phyloP scores from a whole-genome alignment of 768 basidiomycete species.

The Boletellus sp. region DNA sequence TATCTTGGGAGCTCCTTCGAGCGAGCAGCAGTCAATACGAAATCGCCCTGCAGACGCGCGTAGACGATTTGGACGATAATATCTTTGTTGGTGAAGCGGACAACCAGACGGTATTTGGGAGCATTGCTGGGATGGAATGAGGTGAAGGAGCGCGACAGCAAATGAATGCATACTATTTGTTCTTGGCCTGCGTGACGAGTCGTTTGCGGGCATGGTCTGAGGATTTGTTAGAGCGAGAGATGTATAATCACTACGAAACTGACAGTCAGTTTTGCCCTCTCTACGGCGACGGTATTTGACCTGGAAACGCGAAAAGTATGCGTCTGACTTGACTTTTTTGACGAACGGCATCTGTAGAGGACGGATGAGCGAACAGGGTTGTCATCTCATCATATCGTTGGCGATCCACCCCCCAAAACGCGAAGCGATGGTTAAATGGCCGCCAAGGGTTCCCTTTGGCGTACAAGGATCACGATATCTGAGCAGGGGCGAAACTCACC shows the following conservation, averaged over 20 bases:
- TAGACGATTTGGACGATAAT: conserved; percentile 95
- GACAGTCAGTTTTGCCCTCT: conserved; percentile 99
- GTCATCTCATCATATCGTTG: conserved; percentile 26
- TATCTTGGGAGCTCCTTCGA: conserved; percentile 92
- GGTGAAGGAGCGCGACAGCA: not conserved
- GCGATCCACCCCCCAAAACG: conserved; percentile 31
- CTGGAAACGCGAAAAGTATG: conserved; percentile 98
- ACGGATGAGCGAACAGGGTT: conserved; percentile 15
- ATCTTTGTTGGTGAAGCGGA: conserved; percentile 97
- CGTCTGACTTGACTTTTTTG: conserved; percentile 93
- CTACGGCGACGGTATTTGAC: conserved; percentile 97
- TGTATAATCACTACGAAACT: conserved; percentile 24
- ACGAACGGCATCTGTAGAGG: conserved; percentile 83
- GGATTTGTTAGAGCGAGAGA: conserved; percentile 7
- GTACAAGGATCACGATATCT: not conserved
- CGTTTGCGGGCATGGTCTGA: conserved; percentile 97
- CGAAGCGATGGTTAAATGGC: not conserved
- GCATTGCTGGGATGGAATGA: conserved; percentile 60
- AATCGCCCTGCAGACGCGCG: conserved; percentile 96
- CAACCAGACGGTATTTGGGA: conserved; percentile 97
- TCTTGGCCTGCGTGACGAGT: conserved; percentile 96
- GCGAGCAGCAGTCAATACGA: conserved; percentile 82
- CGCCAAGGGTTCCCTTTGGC: not conserved
- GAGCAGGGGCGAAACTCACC: conserved; percentile 30
- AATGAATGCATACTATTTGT: conserved; percentile 77